Conservation (phyloP, 2,329 filamentous ascomycete genomes). For the Aspergillus novofumigatus region DNA sequence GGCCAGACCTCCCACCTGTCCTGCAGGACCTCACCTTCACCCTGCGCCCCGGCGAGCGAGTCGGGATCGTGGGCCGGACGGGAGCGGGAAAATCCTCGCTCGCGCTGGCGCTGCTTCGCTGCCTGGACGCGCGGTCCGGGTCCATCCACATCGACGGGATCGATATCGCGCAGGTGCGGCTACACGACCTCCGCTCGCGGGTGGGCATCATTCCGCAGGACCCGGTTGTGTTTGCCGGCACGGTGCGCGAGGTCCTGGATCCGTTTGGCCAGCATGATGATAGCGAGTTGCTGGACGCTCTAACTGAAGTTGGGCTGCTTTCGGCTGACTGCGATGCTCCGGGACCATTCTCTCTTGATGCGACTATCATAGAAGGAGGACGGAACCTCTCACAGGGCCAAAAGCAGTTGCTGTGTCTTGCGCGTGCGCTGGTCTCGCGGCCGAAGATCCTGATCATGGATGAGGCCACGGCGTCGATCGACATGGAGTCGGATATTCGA, state of each 20-base stretch:
- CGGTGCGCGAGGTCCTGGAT: conserved; percentile 70
- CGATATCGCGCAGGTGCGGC: conserved; percentile 67
- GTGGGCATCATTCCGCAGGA: conserved; percentile 78
- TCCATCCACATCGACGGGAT: conserved; percentile 67
- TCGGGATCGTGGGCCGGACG: conserved; percentile 75
- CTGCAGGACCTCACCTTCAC: conserved; percentile 65
- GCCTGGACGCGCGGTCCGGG: conserved; percentile 65
- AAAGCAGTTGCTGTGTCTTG: conserved; percentile 24
- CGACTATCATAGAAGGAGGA: conserved; percentile 66
- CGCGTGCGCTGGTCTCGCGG: conserved; percentile 56
- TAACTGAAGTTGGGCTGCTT: too few species aligned
- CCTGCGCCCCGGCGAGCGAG: conserved; percentile 62
- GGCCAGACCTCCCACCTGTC: conserved; percentile 64
- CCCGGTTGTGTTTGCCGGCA: conserved; percentile 74
- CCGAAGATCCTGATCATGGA: conserved; percentile 77
- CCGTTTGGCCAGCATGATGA: conserved; percentile 68
- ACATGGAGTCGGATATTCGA: conserved; percentile 69
- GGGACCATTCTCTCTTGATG: background rate
- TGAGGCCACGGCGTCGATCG: conserved; percentile 73
- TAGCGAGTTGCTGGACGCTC: conserved; percentile 47
- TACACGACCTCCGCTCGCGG: conserved; percentile 64
- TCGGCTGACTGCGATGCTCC: too few species aligned
- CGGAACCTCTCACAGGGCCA: conserved; percentile 50
- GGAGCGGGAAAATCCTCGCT: conserved; percentile 74
- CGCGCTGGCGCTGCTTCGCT: conserved; percentile 72